A percentile compares a stretch with the other conserved stretches of the same genome.
Conservation (phyloP, 495 filamentous ascomycete genomes). For the Annulohypoxylon maeteangense region DNA sequence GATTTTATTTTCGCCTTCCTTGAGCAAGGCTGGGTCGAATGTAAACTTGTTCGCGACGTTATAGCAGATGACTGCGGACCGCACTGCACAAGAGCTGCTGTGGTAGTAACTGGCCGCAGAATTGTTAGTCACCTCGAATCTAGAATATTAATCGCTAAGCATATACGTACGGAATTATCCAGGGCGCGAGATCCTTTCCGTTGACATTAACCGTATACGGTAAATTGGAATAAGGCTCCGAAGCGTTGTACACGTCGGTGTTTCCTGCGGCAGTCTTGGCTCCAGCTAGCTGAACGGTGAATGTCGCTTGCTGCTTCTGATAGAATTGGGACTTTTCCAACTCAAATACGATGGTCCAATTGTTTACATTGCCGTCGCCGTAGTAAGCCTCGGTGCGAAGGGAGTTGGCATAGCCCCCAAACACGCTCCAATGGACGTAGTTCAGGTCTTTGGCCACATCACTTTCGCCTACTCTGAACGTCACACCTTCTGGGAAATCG, state of each 20-base stretch:
- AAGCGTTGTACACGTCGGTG: slow-evolving; percentile 61
- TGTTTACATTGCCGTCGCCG: slow-evolving; percentile 59
- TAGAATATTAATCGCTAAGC: neutral
- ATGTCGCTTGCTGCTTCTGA: slow-evolving; percentile 55
- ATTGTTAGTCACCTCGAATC: slow-evolving; percentile 13
- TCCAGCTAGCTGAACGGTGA: slow-evolving; percentile 67
- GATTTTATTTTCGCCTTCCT: slow-evolving; percentile 59
- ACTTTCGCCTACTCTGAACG: slow-evolving; percentile 62
- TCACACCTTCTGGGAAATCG: slow-evolving; percentile 63
- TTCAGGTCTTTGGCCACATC: slow-evolving; percentile 59
- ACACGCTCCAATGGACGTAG: slow-evolving; percentile 66
- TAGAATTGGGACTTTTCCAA: slow-evolving; percentile 47
- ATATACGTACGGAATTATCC: slow-evolving; percentile 58
- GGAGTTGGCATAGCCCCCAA: slow-evolving; percentile 56
- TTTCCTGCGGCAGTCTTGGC: slow-evolving; percentile 68
- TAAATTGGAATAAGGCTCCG: slow-evolving; percentile 59
- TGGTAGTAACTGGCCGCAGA: slow-evolving; percentile 49
- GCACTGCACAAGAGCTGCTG: slow-evolving; percentile 63
- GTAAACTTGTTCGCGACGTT: slow-evolving; percentile 62
- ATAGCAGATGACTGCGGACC: slow-evolving; percentile 67
- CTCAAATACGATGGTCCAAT: slow-evolving; percentile 66
- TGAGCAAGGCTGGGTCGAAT: slow-evolving; percentile 58
- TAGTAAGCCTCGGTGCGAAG: slow-evolving; percentile 37
- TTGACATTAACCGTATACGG: slow-evolving; percentile 56
- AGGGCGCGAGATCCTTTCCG: slow-evolving; percentile 54